phyloP scores from a whole-genome alignment of 805 yeast species.

The Suhomyces sp. region DNA sequence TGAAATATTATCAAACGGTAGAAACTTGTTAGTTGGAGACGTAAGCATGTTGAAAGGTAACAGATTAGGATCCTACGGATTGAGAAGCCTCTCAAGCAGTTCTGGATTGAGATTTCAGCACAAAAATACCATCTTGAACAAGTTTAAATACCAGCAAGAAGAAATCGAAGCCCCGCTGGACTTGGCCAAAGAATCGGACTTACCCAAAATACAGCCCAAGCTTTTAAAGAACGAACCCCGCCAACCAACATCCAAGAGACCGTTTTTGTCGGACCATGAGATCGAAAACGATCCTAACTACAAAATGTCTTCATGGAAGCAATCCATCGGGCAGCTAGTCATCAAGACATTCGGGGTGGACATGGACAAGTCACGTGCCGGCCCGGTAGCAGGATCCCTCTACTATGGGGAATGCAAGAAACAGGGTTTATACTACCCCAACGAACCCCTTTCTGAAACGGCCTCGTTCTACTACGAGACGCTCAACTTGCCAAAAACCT shows the following conservation, averaged over 20 bases:
- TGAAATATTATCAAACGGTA: background rate
- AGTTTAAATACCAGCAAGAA: constrained; percentile 15
- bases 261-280: constrained; percentile 38
- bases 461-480: constrained; percentile 87
- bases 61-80: background rate
- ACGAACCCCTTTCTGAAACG: constrained; percentile 65
- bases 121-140: constrained; percentile 15
- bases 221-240: constrained; percentile 34
- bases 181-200: constrained; percentile 38
- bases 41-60: background rate
- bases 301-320: constrained; percentile 35
- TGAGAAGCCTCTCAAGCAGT: background rate
- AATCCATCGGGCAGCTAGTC: constrained; percentile 60
- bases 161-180: constrained; percentile 29
- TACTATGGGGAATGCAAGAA: constrained; percentile 84
- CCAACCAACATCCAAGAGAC: constrained; percentile 32
- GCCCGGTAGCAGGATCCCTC: constrained; percentile 87
- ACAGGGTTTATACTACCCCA: constrained; percentile 77
- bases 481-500: constrained; percentile 76
- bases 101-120: constrained; percentile 6
- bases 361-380: constrained; percentile 90
- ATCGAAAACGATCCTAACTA: constrained; percentile 37
- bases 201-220: constrained; percentile 38
- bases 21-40: background rate
- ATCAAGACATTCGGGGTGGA: constrained; percentile 67